phyloP scores from a whole-genome alignment of 805 yeast species.

The Lachancea cidri region DNA sequence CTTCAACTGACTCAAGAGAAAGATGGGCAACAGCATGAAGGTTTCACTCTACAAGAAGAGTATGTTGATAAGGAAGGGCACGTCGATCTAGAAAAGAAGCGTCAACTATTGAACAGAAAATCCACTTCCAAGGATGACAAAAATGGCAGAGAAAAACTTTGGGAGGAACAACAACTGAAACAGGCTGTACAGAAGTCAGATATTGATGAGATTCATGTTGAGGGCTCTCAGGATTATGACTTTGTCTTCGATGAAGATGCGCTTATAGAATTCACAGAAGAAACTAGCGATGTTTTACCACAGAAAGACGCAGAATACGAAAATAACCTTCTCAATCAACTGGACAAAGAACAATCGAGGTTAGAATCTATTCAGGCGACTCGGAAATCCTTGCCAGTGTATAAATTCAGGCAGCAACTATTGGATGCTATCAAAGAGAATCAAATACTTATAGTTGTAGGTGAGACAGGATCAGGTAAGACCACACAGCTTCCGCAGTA shows the following conservation, averaged over 20 bases:
- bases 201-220: constrained; percentile 25
- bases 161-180: constrained; percentile 33
- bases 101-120: constrained; percentile 41
- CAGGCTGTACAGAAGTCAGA: constrained; percentile 21
- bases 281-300: constrained; percentile 29
- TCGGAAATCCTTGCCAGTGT: constrained; percentile 72
- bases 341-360: constrained; percentile 27
- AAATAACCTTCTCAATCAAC: constrained; percentile 13
- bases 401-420: constrained; percentile 52
- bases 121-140: constrained; percentile 18
- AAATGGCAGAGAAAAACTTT: constrained; percentile 30
- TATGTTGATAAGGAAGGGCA: constrained; percentile 47
- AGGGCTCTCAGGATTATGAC: constrained; percentile 47
- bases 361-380: constrained; percentile 40
- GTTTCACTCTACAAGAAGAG: constrained; percentile 55
- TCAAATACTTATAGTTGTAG: constrained; percentile 72
- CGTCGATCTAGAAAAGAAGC: constrained; percentile 51
- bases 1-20: constrained; percentile 40
- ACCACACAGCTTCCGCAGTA: constrained; percentile 92
- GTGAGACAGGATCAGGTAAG: constrained; percentile 92
- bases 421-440: constrained; percentile 53
- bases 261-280: constrained; percentile 49
- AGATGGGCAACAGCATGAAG: constrained; percentile 30
- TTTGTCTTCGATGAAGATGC: constrained; percentile 71
- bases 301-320: constrained; percentile 31